Conservation (phyloP, 2,329 filamentous ascomycete genomes). For the Trichoderma guizhouense region DNA sequence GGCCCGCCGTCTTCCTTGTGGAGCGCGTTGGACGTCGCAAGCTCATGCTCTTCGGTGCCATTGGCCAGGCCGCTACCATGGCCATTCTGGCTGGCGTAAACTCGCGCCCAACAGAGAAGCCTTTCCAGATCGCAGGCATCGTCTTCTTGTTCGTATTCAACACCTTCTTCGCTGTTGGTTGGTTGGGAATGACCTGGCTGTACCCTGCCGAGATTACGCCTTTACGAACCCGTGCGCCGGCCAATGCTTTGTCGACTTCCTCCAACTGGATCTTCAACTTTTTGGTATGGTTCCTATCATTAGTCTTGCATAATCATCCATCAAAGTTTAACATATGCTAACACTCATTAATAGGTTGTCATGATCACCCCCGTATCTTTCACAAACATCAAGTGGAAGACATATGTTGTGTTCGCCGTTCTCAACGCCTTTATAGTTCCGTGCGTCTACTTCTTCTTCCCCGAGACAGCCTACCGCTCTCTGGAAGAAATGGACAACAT, state of each 20-base stretch:
- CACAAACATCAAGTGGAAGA: slow-evolving; percentile 54
- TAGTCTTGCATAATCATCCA: neutral
- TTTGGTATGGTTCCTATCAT: slow-evolving; percentile 32
- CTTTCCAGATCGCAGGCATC: slow-evolving; percentile 57
- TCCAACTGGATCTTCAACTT: slow-evolving; percentile 64
- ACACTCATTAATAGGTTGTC: slow-evolving; percentile 40
- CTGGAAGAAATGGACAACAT: slow-evolving; percentile 66
- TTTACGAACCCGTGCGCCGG: slow-evolving; percentile 61
- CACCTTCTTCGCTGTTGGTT: slow-evolving; percentile 57
- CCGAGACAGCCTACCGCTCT: slow-evolving; percentile 60
- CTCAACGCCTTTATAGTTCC: slow-evolving; percentile 61
- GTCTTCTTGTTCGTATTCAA: slow-evolving; percentile 64
- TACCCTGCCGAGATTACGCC: slow-evolving; percentile 67
- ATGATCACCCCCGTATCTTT: slow-evolving; percentile 61
- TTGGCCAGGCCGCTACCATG: slow-evolving; percentile 62
- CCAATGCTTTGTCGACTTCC: slow-evolving; percentile 53
- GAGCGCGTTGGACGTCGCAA: slow-evolving; percentile 65
- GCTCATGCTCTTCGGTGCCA: slow-evolving; percentile 68
- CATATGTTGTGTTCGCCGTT: slow-evolving; percentile 64
- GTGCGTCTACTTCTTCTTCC: slow-evolving; percentile 59
- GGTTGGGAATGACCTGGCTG: slow-evolving; percentile 59
- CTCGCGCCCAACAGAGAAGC: slow-evolving; percentile 45
- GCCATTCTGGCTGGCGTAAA: slow-evolving; percentile 58
- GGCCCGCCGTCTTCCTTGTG: slow-evolving; percentile 59
- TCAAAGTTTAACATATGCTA: neutral